phyloP scores from a whole-genome alignment of 176 grass and related monocot species.

The Lolium multiflorum region DNA sequence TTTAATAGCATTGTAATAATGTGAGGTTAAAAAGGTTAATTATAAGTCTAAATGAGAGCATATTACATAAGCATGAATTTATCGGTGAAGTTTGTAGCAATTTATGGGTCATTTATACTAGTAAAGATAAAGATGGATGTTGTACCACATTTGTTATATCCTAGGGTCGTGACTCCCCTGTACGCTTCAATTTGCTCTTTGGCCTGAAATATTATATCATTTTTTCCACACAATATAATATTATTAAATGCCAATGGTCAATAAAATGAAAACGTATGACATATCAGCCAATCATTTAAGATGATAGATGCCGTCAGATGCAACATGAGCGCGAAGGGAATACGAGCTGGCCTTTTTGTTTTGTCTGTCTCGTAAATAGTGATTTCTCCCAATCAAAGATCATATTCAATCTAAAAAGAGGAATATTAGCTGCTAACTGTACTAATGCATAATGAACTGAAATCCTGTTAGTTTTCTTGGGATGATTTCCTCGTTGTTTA shows the following conservation, averaged over 20 bases:
- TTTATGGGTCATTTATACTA: neutral
- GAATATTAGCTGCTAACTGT: slow-evolving; percentile 25
- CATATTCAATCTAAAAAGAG: slow-evolving; percentile 1
- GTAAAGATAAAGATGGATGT: neutral
- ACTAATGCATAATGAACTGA: neutral
- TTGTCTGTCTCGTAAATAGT: neutral
- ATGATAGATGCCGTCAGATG: neutral
- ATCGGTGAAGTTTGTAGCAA: neutral
- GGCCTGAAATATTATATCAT: neutral
- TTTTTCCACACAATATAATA: neutral
- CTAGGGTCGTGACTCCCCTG: neutral
- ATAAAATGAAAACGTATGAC: neutral
- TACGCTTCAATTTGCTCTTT: neutral
- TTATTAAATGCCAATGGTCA: neutral
- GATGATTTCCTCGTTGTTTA: slow-evolving; percentile 1
- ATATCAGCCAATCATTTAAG: neutral
- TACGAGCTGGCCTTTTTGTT: neutral
- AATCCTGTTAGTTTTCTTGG: slow-evolving; percentile 17
- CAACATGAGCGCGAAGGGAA: neutral
- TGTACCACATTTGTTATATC: slow-evolving; percentile 3
- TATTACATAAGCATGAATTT: neutral
- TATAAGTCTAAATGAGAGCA: neutral
- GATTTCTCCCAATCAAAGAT: neutral
- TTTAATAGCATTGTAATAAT: too few relatives aligned
- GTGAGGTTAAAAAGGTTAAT: neutral